A percentile compares a stretch with the other conserved stretches of the same genome.
Conservation (phyloP, 176 grass and related monocot genomes). For the Rhynchospora breviuscula region DNA sequence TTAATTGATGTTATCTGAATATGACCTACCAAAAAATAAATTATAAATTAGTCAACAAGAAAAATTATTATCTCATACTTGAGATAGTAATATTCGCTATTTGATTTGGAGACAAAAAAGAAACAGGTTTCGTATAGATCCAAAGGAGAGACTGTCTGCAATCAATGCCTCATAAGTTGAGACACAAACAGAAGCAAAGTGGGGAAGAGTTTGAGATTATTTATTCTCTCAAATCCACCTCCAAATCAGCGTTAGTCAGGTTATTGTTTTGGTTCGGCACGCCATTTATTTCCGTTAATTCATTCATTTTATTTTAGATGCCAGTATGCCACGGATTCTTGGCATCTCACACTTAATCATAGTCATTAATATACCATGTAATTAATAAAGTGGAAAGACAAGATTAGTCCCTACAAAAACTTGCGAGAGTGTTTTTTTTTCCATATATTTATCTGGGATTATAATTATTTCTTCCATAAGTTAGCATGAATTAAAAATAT, state of each 20-base stretch:
- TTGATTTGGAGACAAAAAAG: not conserved
- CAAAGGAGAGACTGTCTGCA: conserved; percentile 1
- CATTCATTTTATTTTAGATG: not conserved
- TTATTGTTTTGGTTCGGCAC: not conserved
- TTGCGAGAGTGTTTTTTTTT: no score
- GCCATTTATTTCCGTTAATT: conserved; percentile 22
- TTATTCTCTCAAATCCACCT: conserved; percentile 16
- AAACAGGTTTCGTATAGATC: not conserved
- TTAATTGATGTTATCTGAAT: not conserved
- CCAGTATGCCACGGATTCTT: not conserved
- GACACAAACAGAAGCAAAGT: conserved; percentile 10
- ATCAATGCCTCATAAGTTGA: conserved; percentile 14
- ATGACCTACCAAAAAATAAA: not conserved
- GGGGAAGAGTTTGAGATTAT: not conserved
- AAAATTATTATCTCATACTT: not conserved
- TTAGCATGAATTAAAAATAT: no score
- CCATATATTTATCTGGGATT: no score
- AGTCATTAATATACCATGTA: not conserved
- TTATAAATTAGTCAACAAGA: not conserved
- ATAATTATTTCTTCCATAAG: no score
- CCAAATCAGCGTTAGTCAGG: conserved; percentile 18
- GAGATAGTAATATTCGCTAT: not conserved
- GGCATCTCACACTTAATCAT: not conserved
- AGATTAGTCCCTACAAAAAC: not conserved
- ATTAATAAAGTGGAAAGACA: not conserved